Evolutionary conservation across 2,329 filamentous ascomycete genomes (phyloP).

Genomic region (Colletotrichum trifolii): DNA sequence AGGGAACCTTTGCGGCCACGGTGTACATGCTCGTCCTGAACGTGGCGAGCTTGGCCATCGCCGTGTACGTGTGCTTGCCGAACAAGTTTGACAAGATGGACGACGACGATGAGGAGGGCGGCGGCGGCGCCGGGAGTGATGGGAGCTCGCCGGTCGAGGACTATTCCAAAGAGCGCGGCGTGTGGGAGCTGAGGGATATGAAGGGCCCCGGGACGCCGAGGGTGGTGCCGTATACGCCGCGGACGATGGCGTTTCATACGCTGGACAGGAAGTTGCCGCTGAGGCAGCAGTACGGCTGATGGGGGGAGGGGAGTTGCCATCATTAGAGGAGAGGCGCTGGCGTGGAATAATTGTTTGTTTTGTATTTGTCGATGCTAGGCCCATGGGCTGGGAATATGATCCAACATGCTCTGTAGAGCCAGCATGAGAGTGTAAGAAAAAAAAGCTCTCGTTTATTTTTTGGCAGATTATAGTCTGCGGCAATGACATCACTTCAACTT

Average conservation of each 20-base stretch:
- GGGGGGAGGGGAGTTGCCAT: not conserved
- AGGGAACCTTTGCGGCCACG: constrained; percentile 73
- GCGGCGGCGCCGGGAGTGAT: constrained; percentile 43
- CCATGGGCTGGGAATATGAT: not conserved
- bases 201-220: constrained; percentile 49
- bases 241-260: constrained; percentile 75
- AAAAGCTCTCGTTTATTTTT: not conserved
- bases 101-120: constrained; percentile 49
- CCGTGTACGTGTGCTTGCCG: constrained; percentile 68
- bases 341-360: too few species aligned
- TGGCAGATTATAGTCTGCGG: not conserved
- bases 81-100: constrained; percentile 65
- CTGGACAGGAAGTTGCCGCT: constrained; percentile 69
- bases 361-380: not conserved
- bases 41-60: constrained; percentile 66
- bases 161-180: constrained; percentile 49
- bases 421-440: not conserved
- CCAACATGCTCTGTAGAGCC: too few species aligned
- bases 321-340: too few species aligned
- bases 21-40: constrained; percentile 75
- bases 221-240: constrained; percentile 67
- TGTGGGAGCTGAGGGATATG: constrained; percentile 70
- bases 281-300: constrained; percentile 46
- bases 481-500: not conserved
- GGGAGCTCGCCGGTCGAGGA: constrained; percentile 46